phyloP scores from a whole-genome alignment of 805 yeast species.

The Teunomyces funiuensis region DNA sequence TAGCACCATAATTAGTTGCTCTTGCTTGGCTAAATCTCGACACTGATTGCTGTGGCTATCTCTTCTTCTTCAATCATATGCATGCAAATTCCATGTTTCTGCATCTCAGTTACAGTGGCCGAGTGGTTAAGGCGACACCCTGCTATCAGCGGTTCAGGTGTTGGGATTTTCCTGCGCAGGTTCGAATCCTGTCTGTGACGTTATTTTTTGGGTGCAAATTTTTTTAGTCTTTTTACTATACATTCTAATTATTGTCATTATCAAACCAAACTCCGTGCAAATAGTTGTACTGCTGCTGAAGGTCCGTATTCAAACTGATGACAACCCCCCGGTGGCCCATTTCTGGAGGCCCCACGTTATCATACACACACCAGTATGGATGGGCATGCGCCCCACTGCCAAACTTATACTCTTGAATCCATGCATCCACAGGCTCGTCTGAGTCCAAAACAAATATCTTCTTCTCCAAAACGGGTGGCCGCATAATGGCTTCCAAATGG shows the following conservation, averaged over 20 bases:
- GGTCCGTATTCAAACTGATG: slow-evolving; percentile 14
- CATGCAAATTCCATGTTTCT: no score
- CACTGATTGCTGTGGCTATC: neutral
- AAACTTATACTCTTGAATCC: slow-evolving; percentile 20
- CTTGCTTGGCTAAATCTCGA: no score
- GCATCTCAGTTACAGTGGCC: slow-evolving; percentile 59
- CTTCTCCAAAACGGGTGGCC: slow-evolving; percentile 22
- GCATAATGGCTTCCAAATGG: slow-evolving; percentile 20
- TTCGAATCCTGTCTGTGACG: slow-evolving; percentile 99
- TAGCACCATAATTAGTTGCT: no score
- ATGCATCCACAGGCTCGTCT: slow-evolving; percentile 28
- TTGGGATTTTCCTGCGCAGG: slow-evolving; percentile 75
- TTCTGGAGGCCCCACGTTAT: slow-evolving; percentile 26
- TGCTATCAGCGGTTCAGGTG: slow-evolving; percentile 50
- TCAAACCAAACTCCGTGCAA: slow-evolving; percentile 28
- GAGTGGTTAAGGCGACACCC: slow-evolving; percentile 95
- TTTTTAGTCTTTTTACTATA: neutral
- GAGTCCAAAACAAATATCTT: slow-evolving; percentile 15
- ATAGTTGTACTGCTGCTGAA: slow-evolving; percentile 14
- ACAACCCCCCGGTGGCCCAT: slow-evolving; percentile 19
- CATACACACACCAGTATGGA: slow-evolving; percentile 36
- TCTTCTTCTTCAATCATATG: no score
- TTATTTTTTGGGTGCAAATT: slow-evolving; percentile 33
- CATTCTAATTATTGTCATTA: neutral
- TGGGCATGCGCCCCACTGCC: slow-evolving; percentile 14